A percentile compares a stretch with the other conserved stretches of the same genome.
Evolutionary conservation across 2,329 filamentous ascomycete species (phyloP).

Genomic region (Xylariaceae sp.): DNA sequence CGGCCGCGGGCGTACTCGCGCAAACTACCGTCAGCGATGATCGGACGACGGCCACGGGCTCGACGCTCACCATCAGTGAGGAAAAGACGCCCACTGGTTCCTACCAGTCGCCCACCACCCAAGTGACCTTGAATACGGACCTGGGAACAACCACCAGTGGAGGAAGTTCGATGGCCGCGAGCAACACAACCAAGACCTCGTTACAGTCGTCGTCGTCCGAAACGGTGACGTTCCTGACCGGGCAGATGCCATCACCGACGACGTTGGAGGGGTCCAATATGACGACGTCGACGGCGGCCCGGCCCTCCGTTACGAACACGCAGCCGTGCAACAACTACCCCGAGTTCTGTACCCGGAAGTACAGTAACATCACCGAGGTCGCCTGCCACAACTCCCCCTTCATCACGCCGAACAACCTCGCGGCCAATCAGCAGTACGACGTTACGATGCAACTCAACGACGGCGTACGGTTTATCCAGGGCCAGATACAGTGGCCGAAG

Average conservation of each 20-base stretch:
- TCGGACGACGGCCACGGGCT: constrained; percentile 43
- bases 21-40: constrained; percentile 42
- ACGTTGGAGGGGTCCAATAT: constrained; percentile 46
- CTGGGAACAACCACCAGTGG: constrained; percentile 32
- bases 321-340: constrained; percentile 78
- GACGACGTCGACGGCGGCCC: constrained; percentile 46
- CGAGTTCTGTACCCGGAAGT: constrained; percentile 76
- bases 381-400: constrained; percentile 84
- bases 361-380: constrained; percentile 80
- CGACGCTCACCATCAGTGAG: constrained; percentile 33
- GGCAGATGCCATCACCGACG: constrained; percentile 49
- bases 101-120: constrained; percentile 49
- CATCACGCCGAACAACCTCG: constrained; percentile 68
- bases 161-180: constrained; percentile 33
- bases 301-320: constrained; percentile 64
- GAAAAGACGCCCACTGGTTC: constrained; percentile 46
- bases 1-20: constrained; percentile 27
- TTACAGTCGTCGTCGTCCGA: constrained; percentile 23
- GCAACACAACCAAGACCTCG: constrained; percentile 38
- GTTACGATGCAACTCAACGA: constrained; percentile 77
- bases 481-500: constrained; percentile 61
- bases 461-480: constrained; percentile 68
- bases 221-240: constrained; percentile 47
- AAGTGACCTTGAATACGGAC: constrained; percentile 43
- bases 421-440: constrained; percentile 71